Percentiles rank a stretch among this genome's conserved stretches.
Conservation (phyloP, 1,139 yeast genomes). For the Taiozyma sp. region DNA sequence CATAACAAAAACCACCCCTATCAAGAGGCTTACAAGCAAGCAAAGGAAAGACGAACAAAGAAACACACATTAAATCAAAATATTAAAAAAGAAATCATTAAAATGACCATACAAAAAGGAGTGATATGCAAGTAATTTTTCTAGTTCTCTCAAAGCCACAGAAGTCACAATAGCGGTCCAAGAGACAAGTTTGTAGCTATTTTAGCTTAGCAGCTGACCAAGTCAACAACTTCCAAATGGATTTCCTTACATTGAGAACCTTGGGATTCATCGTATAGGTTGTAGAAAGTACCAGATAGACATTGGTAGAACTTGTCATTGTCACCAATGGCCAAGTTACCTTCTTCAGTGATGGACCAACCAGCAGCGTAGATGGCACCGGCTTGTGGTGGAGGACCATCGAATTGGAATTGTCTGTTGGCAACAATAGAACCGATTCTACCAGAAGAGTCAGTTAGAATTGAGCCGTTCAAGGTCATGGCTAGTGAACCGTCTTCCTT, state of each 20-base stretch:
- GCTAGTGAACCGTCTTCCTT: conserved; percentile 42
- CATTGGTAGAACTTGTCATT: conserved; percentile 65
- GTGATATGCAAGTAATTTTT: not conserved
- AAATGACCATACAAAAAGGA: not conserved
- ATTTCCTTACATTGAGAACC: conserved; percentile 63
- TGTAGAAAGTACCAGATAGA: conserved; percentile 72
- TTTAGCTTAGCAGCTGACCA: not conserved
- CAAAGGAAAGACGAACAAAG: not conserved
- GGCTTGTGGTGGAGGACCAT: conserved; percentile 88
- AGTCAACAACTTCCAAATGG: conserved; percentile 48
- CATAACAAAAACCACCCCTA: not conserved
- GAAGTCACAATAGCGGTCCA: not conserved
- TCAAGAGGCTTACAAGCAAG: not conserved
- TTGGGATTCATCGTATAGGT: conserved; percentile 63
- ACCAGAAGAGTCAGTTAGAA: conserved; percentile 54
- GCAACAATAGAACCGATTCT: conserved; percentile 80
- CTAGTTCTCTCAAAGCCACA: not conserved
- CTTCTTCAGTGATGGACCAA: conserved; percentile 62
- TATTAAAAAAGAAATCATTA: not conserved
- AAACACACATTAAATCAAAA: not conserved
- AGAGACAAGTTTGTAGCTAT: not conserved
- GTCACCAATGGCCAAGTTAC: conserved; percentile 64
- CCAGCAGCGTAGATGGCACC: conserved; percentile 83
- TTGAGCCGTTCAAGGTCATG: conserved; percentile 45
- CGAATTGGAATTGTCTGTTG: conserved; percentile 83